These are phyloP conservation scores for Nakaseomyces bracarensis DNA, from an alignment of 1,139 yeast species.

Conservation along the genomic window DNA sequence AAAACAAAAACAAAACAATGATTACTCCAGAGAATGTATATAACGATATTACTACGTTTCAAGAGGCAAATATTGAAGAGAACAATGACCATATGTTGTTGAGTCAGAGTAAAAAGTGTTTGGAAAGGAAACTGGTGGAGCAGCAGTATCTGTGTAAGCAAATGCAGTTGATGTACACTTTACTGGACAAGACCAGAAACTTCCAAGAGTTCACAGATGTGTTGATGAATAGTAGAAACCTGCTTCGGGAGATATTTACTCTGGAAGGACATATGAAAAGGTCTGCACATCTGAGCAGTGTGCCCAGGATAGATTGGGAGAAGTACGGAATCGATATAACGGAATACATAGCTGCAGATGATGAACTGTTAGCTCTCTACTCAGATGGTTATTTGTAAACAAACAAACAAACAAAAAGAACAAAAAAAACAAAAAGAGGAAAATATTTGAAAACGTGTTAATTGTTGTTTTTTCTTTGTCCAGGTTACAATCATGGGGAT, in stretches of 20 bases:
- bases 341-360: constrained; percentile 22
- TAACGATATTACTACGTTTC: constrained; percentile 20
- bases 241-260: constrained; percentile 28
- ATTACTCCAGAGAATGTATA: constrained; percentile 13
- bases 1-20: not conserved
- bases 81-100: constrained; percentile 22
- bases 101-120: constrained; percentile 19
- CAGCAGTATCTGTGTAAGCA: constrained; percentile 21
- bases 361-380: constrained; percentile 17
- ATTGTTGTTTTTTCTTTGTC: no score
- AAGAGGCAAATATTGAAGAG: constrained; percentile 17
- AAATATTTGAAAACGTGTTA: no score
- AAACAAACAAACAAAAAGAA: no score
- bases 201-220: constrained; percentile 29
- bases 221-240: constrained; percentile 19
- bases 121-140: constrained; percentile 18
- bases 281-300: constrained; percentile 39
- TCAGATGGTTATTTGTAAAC: constrained; percentile 17
- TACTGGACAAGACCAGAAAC: constrained; percentile 26
- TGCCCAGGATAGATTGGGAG: constrained; percentile 40
- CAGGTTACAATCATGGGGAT: no score
- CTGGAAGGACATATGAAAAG: constrained; percentile 19
- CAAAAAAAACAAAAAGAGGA: no score
- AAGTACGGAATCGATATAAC: constrained; percentile 26
- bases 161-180: constrained; percentile 23